A percentile compares a stretch with the other conserved stretches of the same genome.
Evolutionary conservation across 1,284 basidiomycete genomes (phyloP).

Genomic region (Amylostereum chailletii): DNA sequence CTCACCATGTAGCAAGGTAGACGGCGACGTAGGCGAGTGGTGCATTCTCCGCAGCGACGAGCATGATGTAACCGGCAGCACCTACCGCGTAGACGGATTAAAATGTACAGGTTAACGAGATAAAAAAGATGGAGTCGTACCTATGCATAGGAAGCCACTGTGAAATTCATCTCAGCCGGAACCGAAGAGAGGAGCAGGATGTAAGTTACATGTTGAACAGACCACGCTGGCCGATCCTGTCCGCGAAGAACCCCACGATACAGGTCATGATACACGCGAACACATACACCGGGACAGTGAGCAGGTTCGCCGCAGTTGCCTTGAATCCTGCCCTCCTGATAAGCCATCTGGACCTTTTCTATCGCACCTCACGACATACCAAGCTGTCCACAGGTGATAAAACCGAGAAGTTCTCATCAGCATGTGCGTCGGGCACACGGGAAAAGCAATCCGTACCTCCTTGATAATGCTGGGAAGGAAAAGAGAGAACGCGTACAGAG

Average conservation of each 20-base stretch:
- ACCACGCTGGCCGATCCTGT: conserved; percentile 33
- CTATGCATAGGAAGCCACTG: conserved; percentile 16
- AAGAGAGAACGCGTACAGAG: conserved; percentile 45
- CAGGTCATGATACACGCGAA: conserved; percentile 43
- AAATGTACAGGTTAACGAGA: background rate
- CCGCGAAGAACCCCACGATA: conserved; percentile 38
- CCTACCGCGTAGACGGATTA: conserved; percentile 5
- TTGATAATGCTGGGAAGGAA: conserved; percentile 49
- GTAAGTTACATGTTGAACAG: conserved; percentile 34
- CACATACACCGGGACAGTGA: conserved; percentile 44
- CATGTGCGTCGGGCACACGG: background rate
- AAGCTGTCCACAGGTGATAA: too few species aligned
- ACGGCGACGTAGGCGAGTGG: conserved; percentile 35
- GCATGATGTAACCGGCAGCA: conserved; percentile 41
- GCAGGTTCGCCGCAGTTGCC: conserved; percentile 42
- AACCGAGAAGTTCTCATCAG: too few species aligned
- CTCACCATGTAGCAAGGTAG: conserved; percentile 41
- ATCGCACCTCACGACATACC: too few species aligned
- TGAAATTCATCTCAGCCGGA: conserved; percentile 11
- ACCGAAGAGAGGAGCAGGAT: conserved; percentile 2
- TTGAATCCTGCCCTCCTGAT: conserved; percentile 25
- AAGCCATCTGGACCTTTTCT: background rate
- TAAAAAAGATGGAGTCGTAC: background rate
- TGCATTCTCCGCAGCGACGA: conserved; percentile 36
- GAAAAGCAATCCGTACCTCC: conserved; percentile 21